Evolutionary conservation across 805 yeast genomes (phyloP), one percentile per base, ranked within the genome.

Genomic region (Babjeviella inositovora): DNA sequence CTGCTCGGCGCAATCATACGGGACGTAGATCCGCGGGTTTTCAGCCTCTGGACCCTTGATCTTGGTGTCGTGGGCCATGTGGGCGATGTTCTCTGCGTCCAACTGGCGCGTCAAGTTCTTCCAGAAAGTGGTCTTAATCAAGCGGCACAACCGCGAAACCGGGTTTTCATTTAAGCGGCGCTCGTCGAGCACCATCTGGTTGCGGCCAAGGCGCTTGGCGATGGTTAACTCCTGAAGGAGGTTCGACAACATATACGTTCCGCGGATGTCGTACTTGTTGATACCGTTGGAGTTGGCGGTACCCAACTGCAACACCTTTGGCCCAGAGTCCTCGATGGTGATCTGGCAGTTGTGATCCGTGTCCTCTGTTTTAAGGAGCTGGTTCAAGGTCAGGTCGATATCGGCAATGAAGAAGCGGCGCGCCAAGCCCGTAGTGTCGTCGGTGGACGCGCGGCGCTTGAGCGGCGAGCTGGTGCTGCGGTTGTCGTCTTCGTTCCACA

Each of bases 191-290:
- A 79, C 57, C 57, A 82, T 70, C 38, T 70, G 76, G 31, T 68
- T 70, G 31, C 87, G 60, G 6, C 93, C 93, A 43, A 71, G 65
- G 27, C 76, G 54, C 40, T 77, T 69, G 8, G 95, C 95, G 30
- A 82, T 70, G 1, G 94, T 81, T 32, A 84, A 56, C 46, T 84
- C 96, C 50, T 84, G 95, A 26, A 84, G 56, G 18, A 85, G 48
- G 45, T 85, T 85, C 1, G 90, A 73, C 23, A 84, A 50, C 85
- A 77, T 77, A 40, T 84, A 84, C 0, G 94, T 84, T 3, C 96
- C 96, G 28, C 93, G 53, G 26, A 84, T 61, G 29, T 73, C 79
- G 25, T 64, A 63, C 34, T 66, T 72, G 18, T 67, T 71, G 49
- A 50, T 80, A 2, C 95, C 96, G 37, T 71, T 68, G 4, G 93